A percentile compares a stretch with the other conserved stretches of the same genome.
Evolutionary conservation across 2,329 filamentous ascomycete species (phyloP).

Genomic region (Bretziella fagacearum): DNA sequence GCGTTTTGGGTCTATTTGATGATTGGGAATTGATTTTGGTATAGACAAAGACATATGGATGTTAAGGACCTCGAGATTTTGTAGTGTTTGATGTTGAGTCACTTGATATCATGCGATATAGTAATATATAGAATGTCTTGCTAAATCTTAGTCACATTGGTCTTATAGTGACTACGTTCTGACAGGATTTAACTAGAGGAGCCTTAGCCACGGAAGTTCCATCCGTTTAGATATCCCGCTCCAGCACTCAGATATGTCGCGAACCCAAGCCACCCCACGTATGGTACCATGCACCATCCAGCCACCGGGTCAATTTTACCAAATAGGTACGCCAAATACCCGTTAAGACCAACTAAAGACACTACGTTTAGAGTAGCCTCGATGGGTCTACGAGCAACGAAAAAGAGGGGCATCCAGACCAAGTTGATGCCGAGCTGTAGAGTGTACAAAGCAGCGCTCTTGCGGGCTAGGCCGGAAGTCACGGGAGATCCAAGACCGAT

Average conservation of each 20-base stretch:
- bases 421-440: conserved; percentile 75
- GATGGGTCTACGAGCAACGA: conserved; percentile 54
- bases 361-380: conserved; percentile 62
- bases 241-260: conserved; percentile 69
- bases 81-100: too few relatives aligned
- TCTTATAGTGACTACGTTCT: too few relatives aligned
- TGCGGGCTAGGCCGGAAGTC: conserved; percentile 42
- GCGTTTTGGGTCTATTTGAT: conserved; percentile 7
- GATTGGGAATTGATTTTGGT: neutral
- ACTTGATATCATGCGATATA: too few relatives aligned
- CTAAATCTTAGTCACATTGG: neutral
- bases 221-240: conserved; percentile 50
- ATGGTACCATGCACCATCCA: conserved; percentile 61
- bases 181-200: too few relatives aligned
- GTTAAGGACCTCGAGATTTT: neutral
- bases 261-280: conserved; percentile 72
- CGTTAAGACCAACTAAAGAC: conserved; percentile 52
- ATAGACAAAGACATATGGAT: conserved; percentile 1
- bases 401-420: conserved; percentile 87
- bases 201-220: conserved; percentile 35
- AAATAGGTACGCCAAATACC: conserved; percentile 62
- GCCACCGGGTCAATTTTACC: conserved; percentile 54
- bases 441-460: conserved; percentile 66
- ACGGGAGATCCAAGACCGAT: conserved; percentile 38
- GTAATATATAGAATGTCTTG: too few relatives aligned